Base-by-base conservation (phyloP, 345 rosid genomes). In the Euphorbia pulcherrima region DNA sequence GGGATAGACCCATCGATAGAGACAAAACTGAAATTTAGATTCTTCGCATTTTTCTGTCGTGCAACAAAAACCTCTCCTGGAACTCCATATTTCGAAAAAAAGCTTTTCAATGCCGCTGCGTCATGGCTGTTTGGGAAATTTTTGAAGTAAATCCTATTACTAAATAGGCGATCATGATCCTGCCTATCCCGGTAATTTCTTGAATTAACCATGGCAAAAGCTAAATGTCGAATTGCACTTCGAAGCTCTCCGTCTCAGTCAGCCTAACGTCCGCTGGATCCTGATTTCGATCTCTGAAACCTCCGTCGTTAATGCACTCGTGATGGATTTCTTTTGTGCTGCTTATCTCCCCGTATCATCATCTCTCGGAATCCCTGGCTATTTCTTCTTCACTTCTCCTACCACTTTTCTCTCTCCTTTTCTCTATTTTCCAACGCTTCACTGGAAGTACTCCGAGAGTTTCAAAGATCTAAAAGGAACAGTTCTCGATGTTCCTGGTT, bases 291-390 rank as follows among this genome's bases (percentile, higher is more conserved):
- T 70, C 18, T 51, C 70, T 16, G 13, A 47, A 9, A 53, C 57
- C 0, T 21, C 24, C 56, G 23, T 28, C 33, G 37, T 75, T 48
- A 66, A 13, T 7, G 78, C 78, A 60, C 18, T 81, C 5, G 30
- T 78, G 17, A 28, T 71, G 9, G 82, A 78, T 67, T 23, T 73
- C 57, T 78, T 75, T 35, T 78, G 80, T 68, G 24, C 47, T 2
- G n/a, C 46, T 8, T 74, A 62, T 5, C 26, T 61, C 0, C 30
- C 72, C 23, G 70, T 78, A 1, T 57, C 80, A 10, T 2, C 65
- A 1, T 56, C 59, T 6, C 65, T 81, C 1, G 14, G 18, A 35
- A 70, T 81, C 68, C 85, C 78, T 1, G 8, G 23, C 18, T 78
- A 75, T 62, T 17, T 17, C 29, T 78, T 57, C 65, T 29, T 40